These are phyloP conservation scores for Ustilaginoidea virens DNA, from an alignment of 2,329 filamentous ascomycete genomes.

Conservation along the genomic window DNA sequence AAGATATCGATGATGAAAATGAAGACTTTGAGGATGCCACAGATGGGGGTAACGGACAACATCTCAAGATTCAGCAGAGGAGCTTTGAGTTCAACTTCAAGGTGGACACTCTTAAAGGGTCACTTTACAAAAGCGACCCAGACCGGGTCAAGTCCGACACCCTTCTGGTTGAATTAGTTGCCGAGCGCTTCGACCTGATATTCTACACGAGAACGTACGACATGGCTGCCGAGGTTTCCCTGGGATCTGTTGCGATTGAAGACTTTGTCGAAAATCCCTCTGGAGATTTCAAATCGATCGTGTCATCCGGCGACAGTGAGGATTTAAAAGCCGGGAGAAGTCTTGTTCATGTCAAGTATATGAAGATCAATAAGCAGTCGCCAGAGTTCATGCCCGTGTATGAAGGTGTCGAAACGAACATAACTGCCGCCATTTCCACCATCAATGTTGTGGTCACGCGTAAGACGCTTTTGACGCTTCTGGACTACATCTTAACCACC, in stretches of 20 bases:
- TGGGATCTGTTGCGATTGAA: conserved; percentile 77
- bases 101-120: conserved; percentile 86
- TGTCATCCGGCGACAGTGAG: conserved; percentile 64
- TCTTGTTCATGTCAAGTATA: conserved; percentile 76
- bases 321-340: conserved; percentile 67
- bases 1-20: conserved; percentile 57
- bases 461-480: conserved; percentile 75
- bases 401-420: conserved; percentile 83
- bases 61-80: conserved; percentile 66
- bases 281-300: conserved; percentile 88
- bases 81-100: conserved; percentile 96
- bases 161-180: conserved; percentile 78
- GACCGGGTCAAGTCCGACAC: conserved; percentile 62
- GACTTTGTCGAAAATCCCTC: conserved; percentile 86
- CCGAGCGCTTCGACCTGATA: conserved; percentile 73
- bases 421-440: conserved; percentile 82
- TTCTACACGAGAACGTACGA: conserved; percentile 83
- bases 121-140: conserved; percentile 74
- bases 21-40: conserved; percentile 52
- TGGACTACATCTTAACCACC: conserved; percentile 88
- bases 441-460: conserved; percentile 93
- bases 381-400: conserved; percentile 88
- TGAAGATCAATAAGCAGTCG: conserved; percentile 76
- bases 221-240: conserved; percentile 80
- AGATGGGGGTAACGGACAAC: conserved; percentile 37